phyloP scores from a whole-genome alignment of 2,329 filamentous ascomycete genomes.

The Fonsecaea nubica region DNA sequence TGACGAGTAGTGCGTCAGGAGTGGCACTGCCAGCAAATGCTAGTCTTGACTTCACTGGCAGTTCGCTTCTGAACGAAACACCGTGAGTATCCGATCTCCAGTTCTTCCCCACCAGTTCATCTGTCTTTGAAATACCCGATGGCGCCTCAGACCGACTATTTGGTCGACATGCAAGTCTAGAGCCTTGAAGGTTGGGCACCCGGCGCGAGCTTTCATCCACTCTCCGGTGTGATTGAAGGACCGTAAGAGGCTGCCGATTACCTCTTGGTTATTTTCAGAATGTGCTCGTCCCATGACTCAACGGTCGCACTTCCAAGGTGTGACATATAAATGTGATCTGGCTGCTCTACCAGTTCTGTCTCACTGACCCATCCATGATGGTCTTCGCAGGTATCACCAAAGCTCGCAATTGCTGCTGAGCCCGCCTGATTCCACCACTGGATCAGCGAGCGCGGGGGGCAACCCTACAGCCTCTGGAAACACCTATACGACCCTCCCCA shows the following conservation, averaged over 20 bases:
- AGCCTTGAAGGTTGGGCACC: constrained; percentile 32
- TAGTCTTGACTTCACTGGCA: constrained; percentile 34
- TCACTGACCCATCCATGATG: constrained; percentile 28
- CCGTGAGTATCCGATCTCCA: constrained; percentile 34
- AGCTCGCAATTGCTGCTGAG: constrained; percentile 57
- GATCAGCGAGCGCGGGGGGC: constrained; percentile 60
- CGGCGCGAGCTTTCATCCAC: constrained; percentile 20
- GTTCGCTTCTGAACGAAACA: constrained; percentile 34
- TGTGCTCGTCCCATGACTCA: constrained; percentile 37
- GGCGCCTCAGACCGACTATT: background rate
- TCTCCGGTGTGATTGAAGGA: constrained; percentile 16
- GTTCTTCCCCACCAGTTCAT: constrained; percentile 23
- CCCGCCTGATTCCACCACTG: constrained; percentile 61
- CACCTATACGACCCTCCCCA: constrained; percentile 51
- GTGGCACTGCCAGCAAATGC: constrained; percentile 34
- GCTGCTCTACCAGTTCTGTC: constrained; percentile 21
- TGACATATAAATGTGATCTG: constrained; percentile 26
- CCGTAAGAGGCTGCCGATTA: constrained; percentile 20
- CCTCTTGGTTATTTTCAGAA: constrained; percentile 31
- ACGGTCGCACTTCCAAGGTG: constrained; percentile 28
- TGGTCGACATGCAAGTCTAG: constrained; percentile 11
- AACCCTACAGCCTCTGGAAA: constrained; percentile 59
- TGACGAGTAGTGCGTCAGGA: constrained; percentile 32
- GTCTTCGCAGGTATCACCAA: constrained; percentile 34
- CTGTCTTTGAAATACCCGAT: constrained; percentile 23